These are phyloP conservation scores for Trichoderma sp. DNA, from an alignment of 2,329 filamentous ascomycete species.

Conservation along the genomic window DNA sequence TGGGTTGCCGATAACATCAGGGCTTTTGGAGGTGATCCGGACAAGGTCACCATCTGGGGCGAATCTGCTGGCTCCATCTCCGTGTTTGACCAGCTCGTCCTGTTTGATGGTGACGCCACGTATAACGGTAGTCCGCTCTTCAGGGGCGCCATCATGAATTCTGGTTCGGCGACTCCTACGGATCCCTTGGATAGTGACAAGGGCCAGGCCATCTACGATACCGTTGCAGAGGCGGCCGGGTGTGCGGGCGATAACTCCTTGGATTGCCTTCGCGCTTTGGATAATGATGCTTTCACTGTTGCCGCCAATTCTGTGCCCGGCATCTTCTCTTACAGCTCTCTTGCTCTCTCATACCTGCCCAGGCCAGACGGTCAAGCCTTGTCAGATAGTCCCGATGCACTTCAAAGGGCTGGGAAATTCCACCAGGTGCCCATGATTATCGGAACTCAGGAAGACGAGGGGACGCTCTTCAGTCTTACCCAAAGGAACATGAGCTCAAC, in stretches of 20 bases:
- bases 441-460: constrained; percentile 79
- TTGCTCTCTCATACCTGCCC: constrained; percentile 73
- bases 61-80: constrained; percentile 72
- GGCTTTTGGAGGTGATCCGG: constrained; percentile 75
- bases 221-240: constrained; percentile 59
- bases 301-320: constrained; percentile 71
- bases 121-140: constrained; percentile 77
- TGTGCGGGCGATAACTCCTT: constrained; percentile 63
- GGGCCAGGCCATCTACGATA: constrained; percentile 65
- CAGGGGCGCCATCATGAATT: constrained; percentile 77
- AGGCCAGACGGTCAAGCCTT: constrained; percentile 68
- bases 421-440: constrained; percentile 55
- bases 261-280: constrained; percentile 62
- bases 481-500: constrained; percentile 67
- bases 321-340: constrained; percentile 65
- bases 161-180: constrained; percentile 62
- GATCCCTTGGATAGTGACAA: constrained; percentile 66
- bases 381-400: constrained; percentile 61
- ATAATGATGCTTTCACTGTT: constrained; percentile 62
- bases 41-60: constrained; percentile 77
- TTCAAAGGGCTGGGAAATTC: constrained; percentile 52
- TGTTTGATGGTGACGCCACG: constrained; percentile 70
- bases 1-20: constrained; percentile 79
- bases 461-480: constrained; percentile 71
- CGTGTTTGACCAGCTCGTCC: constrained; percentile 72